Evolutionary conservation across 2,329 filamentous ascomycete species (phyloP).

Genomic region (Aulographum hederae): DNA sequence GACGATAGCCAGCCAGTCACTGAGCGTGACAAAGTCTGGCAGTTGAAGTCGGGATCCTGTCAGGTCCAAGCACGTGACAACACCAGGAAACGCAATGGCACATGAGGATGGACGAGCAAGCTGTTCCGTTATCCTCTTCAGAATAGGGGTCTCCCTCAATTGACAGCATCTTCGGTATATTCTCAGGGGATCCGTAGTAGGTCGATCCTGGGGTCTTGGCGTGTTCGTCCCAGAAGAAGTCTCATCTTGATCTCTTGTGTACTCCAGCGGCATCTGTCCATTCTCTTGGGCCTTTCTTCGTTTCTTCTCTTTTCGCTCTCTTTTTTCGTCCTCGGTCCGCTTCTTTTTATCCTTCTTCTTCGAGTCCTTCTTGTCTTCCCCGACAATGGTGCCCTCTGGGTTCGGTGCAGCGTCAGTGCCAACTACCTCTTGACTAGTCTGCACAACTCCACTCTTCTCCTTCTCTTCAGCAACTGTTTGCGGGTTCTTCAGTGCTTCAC

Average conservation of each 20-base stretch:
- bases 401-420: conserved; percentile 22
- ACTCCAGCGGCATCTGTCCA: conserved; percentile 68
- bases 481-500: conserved; percentile 52
- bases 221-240: conserved; percentile 10
- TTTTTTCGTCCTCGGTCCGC: conserved; percentile 78
- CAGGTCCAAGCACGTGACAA: conserved; percentile 66
- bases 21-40: conserved; percentile 68
- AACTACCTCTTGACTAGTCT: conserved; percentile 18
- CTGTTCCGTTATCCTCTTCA: conserved; percentile 84
- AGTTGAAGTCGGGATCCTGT: conserved; percentile 71
- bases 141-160: conserved; percentile 74
- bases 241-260: conserved; percentile 44
- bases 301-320: conserved; percentile 80
- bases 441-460: conserved; percentile 27
- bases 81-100: conserved; percentile 45
- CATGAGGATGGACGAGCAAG: conserved; percentile 54
- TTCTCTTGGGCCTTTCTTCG: conserved; percentile 72
- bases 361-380: conserved; percentile 21
- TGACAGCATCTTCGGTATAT: conserved; percentile 94
- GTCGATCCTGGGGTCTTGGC: conserved; percentile 42
- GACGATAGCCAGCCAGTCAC: conserved; percentile 86
- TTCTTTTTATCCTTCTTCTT: conserved; percentile 95
- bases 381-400: conserved; percentile 16
- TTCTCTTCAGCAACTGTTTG: conserved; percentile 36
- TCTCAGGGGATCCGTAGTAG: conserved; percentile 77